Evolutionary conservation across 805 yeast genomes (phyloP).

Genomic region (Suhomyces tanzawaensis): DNA sequence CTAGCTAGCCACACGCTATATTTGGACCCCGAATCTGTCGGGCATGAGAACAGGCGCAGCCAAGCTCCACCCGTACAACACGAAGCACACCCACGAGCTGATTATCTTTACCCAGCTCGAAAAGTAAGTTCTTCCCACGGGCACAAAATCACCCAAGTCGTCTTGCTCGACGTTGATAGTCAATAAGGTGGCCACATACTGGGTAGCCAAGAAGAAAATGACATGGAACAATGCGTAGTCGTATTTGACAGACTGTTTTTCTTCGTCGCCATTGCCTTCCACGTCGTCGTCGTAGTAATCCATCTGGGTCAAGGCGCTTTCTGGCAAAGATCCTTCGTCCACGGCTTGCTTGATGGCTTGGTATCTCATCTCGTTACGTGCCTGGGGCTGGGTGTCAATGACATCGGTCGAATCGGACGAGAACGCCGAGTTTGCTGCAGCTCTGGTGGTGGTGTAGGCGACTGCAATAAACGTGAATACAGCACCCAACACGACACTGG

Average conservation of each 20-base stretch:
- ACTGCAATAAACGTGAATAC: slow-evolving; percentile 91
- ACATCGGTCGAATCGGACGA: slow-evolving; percentile 22
- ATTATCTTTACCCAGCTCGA: slow-evolving; percentile 92
- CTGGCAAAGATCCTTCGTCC: slow-evolving; percentile 93
- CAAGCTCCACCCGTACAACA: slow-evolving; percentile 84
- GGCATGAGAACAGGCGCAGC: slow-evolving; percentile 90
- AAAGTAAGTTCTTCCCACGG: slow-evolving; percentile 96
- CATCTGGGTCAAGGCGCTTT: slow-evolving; percentile 77
- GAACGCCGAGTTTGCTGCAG: slow-evolving; percentile 68
- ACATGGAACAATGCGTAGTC: slow-evolving; percentile 86
- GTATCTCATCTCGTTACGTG: slow-evolving; percentile 70
- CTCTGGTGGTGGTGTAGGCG: slow-evolving; percentile 95
- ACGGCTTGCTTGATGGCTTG: slow-evolving; percentile 92
- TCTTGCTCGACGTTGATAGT: slow-evolving; percentile 89
- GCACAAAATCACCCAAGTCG: slow-evolving; percentile 84
- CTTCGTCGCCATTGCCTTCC: slow-evolving; percentile 47
- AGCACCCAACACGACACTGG: slow-evolving; percentile 86
- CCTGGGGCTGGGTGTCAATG: slow-evolving; percentile 34
- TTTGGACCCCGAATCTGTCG: slow-evolving; percentile 64
- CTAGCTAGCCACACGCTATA: slow-evolving; percentile 7
- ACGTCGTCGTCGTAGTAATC: slow-evolving; percentile 52
- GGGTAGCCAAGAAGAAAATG: slow-evolving; percentile 92
- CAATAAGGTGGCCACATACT: slow-evolving; percentile 89
- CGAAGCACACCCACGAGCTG: slow-evolving; percentile 89
- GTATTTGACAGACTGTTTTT: slow-evolving; percentile 64